phyloP scores from a whole-genome alignment of 305 asterid species.

The Petunia hybrid region DNA sequence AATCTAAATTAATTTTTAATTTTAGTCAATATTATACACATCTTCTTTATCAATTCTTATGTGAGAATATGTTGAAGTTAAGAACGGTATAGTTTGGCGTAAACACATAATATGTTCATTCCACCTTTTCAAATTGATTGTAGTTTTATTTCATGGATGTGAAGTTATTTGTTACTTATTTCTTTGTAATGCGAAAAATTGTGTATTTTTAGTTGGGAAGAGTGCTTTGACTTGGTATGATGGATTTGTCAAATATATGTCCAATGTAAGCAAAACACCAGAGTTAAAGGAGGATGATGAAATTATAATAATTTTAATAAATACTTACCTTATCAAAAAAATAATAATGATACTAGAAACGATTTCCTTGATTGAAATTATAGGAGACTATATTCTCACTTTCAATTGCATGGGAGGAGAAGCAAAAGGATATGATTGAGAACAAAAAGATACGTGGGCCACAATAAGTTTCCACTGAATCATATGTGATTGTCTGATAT shows the following conservation, averaged over 20 bases:
- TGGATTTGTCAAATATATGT: conserved; percentile 1
- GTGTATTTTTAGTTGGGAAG: neutral
- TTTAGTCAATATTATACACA: too few species aligned
- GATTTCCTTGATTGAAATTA: neutral
- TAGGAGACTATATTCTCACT: neutral
- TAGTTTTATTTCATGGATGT: conserved; percentile 6
- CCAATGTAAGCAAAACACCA: too few species aligned
- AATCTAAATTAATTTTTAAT: too few species aligned
- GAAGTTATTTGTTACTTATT: neutral
- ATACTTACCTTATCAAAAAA: too few species aligned
- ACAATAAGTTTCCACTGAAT: conserved; percentile 5
- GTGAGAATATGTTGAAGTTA: too few species aligned
- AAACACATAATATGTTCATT: too few species aligned
- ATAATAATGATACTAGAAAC: neutral
- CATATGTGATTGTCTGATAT: neutral
- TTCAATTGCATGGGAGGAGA: neutral
- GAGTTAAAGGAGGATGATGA: neutral
- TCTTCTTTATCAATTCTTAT: too few species aligned
- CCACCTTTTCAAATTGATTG: neutral
- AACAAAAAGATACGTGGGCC: neutral
- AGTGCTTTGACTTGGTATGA: neutral
- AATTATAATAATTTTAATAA: too few species aligned
- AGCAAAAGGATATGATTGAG: conserved; percentile 4
- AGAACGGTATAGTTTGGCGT: too few species aligned
- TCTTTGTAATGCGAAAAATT: neutral